A percentile compares a stretch with the other conserved stretches of the same genome.
Evolutionary conservation across 2,329 filamentous ascomycete species (phyloP).

Genomic region (Aspergillus hortae): DNA sequence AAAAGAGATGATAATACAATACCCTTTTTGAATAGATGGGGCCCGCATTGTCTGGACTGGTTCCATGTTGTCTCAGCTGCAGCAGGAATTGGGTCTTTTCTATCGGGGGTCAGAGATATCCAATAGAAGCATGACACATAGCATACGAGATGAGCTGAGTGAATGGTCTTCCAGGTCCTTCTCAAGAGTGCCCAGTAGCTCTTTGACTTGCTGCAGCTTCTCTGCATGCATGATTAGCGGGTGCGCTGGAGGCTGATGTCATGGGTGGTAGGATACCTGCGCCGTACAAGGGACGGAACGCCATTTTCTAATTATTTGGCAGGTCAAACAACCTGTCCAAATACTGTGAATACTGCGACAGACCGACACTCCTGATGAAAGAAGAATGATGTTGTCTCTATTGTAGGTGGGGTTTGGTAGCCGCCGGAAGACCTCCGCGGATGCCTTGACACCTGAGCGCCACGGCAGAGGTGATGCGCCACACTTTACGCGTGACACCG

Average conservation of each 20-base stretch:
- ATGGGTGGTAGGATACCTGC: constrained; percentile 19
- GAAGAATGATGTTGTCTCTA: too few relatives aligned
- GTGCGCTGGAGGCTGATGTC: background rate
- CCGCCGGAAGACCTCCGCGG: background rate
- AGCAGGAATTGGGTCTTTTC: constrained; percentile 45
- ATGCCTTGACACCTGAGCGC: constrained; percentile 10
- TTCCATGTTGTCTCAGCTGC: constrained; percentile 73
- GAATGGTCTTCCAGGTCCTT: constrained; percentile 59
- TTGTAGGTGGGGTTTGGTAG: background rate
- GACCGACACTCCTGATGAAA: too few relatives aligned
- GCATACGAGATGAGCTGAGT: constrained; percentile 57
- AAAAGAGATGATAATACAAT: constrained; percentile 15
- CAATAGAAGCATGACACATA: background rate
- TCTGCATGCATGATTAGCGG: constrained; percentile 38
- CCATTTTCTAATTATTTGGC: constrained; percentile 14
- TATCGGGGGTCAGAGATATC: constrained; percentile 14
- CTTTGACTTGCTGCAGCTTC: constrained; percentile 66
- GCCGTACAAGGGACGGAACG: constrained; percentile 21
- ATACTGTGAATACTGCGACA: too few relatives aligned
- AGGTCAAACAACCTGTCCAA: too few relatives aligned
- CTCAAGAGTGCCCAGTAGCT: constrained; percentile 60
- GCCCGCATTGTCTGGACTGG: constrained; percentile 67
- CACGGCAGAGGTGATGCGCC: constrained; percentile 23
- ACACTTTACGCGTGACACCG: constrained; percentile 35
- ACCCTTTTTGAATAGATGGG: constrained; percentile 82